Evolutionary conservation across 306 rosid species (phyloP), one percentile per base, ranked within the genome.

Genomic region (Ormosia emarginata): DNA sequence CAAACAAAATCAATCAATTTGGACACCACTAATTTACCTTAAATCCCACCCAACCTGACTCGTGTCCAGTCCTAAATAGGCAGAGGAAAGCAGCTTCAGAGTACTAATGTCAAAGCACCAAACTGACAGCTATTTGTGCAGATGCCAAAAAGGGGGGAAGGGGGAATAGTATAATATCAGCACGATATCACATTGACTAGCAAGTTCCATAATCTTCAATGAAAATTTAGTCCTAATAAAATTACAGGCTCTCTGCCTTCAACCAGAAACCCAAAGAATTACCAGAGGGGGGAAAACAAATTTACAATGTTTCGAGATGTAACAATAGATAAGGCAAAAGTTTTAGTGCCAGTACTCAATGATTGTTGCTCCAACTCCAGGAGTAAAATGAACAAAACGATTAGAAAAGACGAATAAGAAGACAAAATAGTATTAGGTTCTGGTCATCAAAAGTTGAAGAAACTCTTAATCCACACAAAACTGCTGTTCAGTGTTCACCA

Each of bases 241-340:
- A 84, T 84, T 87, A 84, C 90, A 87, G 88, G 90, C 88, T 81
- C 68, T 75, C 84, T 67, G 86, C 90, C 81, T 87, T 78, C 84
- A 79, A 73, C 79, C 82, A 64, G 83, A 83, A 83, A 84, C 81
- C 90, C 82, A 77, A 83, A 86, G 80, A 87, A 80, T 80, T 72
- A 78, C 74, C 82, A 59, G 39, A 34, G 57, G 69, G 71, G 63
- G 37, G 13, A 67, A 81, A 77, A 58, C 57, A 81, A 87, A 81
- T 87, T 81, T 87, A 87, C 82, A 79, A 58, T 33, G 86, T 87
- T 78, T 78, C 64, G 59, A 74, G 86, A 81, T 67, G 84, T 86
- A 67, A 70, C 80, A 71, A 82, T 53, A 81, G 87, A 87, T 78
- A 67, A 68, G 88, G 88, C 76, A 81, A 81, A 84, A 73, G 88